These are phyloP conservation scores for Casuarina glauca DNA, from an alignment of 306 rosid genomes.

Conservation along the genomic window DNA sequence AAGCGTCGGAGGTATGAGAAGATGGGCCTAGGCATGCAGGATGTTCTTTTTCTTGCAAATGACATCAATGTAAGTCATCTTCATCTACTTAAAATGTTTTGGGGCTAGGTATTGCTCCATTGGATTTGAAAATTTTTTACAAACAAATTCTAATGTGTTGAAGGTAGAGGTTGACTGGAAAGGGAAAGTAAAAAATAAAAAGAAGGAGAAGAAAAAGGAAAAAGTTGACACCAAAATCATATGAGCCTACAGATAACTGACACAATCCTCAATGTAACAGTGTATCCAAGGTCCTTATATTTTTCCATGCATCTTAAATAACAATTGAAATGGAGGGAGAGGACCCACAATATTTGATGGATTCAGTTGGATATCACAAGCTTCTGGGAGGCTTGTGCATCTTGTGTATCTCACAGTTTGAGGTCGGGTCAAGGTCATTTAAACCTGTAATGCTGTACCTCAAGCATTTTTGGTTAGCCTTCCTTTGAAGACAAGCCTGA, in stretches of 20 bases:
- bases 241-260: neutral
- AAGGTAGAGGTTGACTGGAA: neutral
- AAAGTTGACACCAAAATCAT: neutral
- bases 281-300: neutral
- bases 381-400: neutral
- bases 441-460: neutral
- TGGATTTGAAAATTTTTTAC: slow-evolving; percentile 4
- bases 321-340: neutral
- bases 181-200: neutral
- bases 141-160: neutral
- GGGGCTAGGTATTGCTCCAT: slow-evolving; percentile 7
- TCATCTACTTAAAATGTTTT: slow-evolving; percentile 1
- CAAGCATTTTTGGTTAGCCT: neutral
- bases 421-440: neutral
- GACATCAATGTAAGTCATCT: slow-evolving; percentile 69
- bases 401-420: neutral
- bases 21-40: slow-evolving; percentile 94
- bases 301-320: neutral
- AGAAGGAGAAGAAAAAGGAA: neutral
- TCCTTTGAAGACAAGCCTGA: slow-evolving; percentile 5
- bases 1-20: slow-evolving; percentile 83
- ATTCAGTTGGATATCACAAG: neutral
- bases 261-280: neutral
- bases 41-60: slow-evolving; percentile 83
- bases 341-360: neutral